These are phyloP conservation scores for Hypoxylon trugodes DNA, from an alignment of 495 filamentous ascomycete genomes.

Conservation along the genomic window DNA sequence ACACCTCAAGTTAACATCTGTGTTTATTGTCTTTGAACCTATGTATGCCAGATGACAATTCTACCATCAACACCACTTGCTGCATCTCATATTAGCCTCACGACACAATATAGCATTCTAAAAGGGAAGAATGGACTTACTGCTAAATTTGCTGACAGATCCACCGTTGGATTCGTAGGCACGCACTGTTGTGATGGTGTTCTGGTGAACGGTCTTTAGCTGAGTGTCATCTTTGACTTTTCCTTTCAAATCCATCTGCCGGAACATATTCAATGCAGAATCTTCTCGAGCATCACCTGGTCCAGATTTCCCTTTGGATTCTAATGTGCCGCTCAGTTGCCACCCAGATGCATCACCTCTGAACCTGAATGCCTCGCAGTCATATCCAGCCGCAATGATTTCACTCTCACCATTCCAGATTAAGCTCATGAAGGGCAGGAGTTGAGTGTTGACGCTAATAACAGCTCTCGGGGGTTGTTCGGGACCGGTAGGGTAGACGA, in stretches of 20 bases:
- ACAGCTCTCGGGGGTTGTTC: constrained; percentile 91
- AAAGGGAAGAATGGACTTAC: constrained; percentile 63
- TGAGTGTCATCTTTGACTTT: constrained; percentile 89
- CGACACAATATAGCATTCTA: constrained; percentile 19
- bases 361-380: constrained; percentile 94
- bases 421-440: constrained; percentile 88
- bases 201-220: constrained; percentile 95
- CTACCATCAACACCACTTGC: constrained; percentile 94
- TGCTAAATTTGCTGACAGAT: constrained; percentile 80
- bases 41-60: constrained; percentile 78
- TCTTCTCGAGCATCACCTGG: constrained; percentile 59
- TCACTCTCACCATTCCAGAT: constrained; percentile 93
- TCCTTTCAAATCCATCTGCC: constrained; percentile 97
- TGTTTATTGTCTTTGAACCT: constrained; percentile 37
- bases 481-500: constrained; percentile 92
- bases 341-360: constrained; percentile 83
- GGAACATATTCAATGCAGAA: constrained; percentile 98
- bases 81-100: constrained; percentile 58
- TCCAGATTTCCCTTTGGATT: constrained; percentile 75
- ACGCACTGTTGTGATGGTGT: constrained; percentile 87
- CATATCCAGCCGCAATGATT: constrained; percentile 95
- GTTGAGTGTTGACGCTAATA: constrained; percentile 85
- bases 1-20: constrained; percentile 12
- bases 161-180: constrained; percentile 73
- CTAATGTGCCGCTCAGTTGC: constrained; percentile 84